A percentile compares a stretch with the other conserved stretches of the same genome.
Evolutionary conservation across 2,329 filamentous ascomycete genomes (phyloP).

Genomic region (Hymenoscyphus repandus): DNA sequence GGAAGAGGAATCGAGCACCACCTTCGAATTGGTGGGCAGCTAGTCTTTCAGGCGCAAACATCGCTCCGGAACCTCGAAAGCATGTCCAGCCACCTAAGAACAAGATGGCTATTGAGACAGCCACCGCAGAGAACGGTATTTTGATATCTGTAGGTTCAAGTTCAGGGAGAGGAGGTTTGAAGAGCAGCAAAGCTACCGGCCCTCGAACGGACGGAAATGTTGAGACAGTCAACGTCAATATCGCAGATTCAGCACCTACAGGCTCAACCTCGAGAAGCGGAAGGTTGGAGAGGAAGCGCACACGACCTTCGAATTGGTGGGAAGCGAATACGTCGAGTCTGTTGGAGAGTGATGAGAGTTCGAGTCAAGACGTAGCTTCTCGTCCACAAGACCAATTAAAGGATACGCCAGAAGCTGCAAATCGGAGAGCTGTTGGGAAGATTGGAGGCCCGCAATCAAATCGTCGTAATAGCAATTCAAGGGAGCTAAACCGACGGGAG

Average conservation of each 20-base stretch:
- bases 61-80: background rate
- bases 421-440: no score
- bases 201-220: background rate
- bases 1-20: slow-evolving; percentile 11
- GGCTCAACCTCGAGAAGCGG: background rate
- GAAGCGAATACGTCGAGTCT: background rate
- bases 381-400: no score
- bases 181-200: background rate
- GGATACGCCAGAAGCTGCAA: no score
- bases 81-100: background rate
- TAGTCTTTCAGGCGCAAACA: background rate
- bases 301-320: background rate
- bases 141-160: background rate
- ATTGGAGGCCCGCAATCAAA: no score
- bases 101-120: background rate
- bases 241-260: background rate
- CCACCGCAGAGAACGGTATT: background rate
- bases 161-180: background rate
- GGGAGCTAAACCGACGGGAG: no score
- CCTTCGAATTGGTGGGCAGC: slow-evolving; percentile 15
- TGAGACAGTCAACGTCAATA: background rate
- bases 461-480: no score
- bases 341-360: background rate
- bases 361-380: no score
- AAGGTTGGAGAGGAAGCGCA: background rate